Base-by-base conservation (phyloP, 2,329 filamentous ascomycete genomes). In the Venturia carpophila region DNA sequence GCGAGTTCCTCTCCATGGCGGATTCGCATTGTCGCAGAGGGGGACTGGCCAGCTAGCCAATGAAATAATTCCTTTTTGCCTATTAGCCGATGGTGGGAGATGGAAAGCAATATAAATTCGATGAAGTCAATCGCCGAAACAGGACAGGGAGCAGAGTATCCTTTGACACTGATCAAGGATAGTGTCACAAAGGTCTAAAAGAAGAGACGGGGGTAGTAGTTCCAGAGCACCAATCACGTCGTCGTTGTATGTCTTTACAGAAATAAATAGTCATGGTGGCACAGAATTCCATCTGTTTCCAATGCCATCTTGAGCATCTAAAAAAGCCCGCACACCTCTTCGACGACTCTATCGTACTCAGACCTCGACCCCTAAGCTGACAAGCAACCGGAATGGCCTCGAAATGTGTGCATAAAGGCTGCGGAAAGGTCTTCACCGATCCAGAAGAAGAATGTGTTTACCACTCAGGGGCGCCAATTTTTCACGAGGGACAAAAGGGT, bases 401-500 rank as follows among this genome's bases (percentile, higher is more conserved):
- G 72, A 97, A 96, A 80, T 99, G 94, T 77, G 91, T 97, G 66
- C 94, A 97, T 80, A 92, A 96, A 78, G 92, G 92, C 75, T 99
- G 94, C 78, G 91, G 89, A 72, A 97, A 97, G 82, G 77, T 82
- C 69, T 97, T 91, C 77, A 87, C 87, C 61, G 89, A 97, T 75
- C 78, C 87, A 11, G 85, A 91, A 52, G 93, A 96, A 76, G 83
- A 87, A 70, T 99, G 94, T 79, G 79, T 85, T 71, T 97, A 97
- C 79, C 94, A 99, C 78, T 91, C 93, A 55, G 92, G 92, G 65
- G 91, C 92, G 69, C 94, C 94, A 58, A 83, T 75, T 67, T 67
- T 67, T 55, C 67, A 67, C 45, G 64, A 68, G 60, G 94, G 94
- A 67, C 93, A 97, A 79, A 97, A 99, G 87, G 94, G 93, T 96